phyloP scores from a whole-genome alignment of 2,329 filamentous ascomycete genomes.

The Pseudogymnoascus verrucosus region DNA sequence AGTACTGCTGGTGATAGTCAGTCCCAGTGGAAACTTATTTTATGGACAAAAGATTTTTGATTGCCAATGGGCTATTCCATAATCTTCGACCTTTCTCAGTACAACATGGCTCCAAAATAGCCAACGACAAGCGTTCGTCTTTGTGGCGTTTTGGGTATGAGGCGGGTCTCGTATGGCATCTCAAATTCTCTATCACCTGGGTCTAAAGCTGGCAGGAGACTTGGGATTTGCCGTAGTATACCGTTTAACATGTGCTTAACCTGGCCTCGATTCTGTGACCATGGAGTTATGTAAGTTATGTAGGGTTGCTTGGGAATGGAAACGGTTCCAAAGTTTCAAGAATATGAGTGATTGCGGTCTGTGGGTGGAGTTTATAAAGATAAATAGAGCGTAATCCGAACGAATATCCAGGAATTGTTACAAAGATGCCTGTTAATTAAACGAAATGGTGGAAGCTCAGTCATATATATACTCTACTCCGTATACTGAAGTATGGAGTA shows the following conservation, averaged over 20 bases:
- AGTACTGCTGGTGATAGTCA: background rate
- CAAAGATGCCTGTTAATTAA: background rate
- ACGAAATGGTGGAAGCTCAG: background rate
- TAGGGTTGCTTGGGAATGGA: background rate
- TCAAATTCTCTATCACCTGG: background rate
- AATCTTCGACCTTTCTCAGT: background rate
- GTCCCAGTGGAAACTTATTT: background rate
- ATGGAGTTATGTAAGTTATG: background rate
- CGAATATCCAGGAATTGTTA: background rate
- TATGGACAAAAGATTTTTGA: background rate
- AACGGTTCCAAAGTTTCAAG: background rate
- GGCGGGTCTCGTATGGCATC: background rate
- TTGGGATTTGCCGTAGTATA: background rate
- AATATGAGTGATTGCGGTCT: constrained; percentile 3
- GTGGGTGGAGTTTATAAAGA: background rate
- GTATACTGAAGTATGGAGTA: background rate
- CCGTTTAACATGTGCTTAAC: background rate
- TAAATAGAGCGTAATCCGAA: background rate
- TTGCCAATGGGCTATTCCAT: background rate
- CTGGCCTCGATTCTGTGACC: background rate
- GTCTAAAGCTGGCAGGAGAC: background rate
- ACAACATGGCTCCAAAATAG: background rate
- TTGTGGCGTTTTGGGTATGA: constrained; percentile 3
- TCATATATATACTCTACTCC: background rate
- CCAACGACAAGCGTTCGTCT: constrained; percentile 1